Evolutionary conservation across 805 yeast species (phyloP), one percentile per base, ranked within the genome.

Genomic region (Ogataea ganodermae): DNA sequence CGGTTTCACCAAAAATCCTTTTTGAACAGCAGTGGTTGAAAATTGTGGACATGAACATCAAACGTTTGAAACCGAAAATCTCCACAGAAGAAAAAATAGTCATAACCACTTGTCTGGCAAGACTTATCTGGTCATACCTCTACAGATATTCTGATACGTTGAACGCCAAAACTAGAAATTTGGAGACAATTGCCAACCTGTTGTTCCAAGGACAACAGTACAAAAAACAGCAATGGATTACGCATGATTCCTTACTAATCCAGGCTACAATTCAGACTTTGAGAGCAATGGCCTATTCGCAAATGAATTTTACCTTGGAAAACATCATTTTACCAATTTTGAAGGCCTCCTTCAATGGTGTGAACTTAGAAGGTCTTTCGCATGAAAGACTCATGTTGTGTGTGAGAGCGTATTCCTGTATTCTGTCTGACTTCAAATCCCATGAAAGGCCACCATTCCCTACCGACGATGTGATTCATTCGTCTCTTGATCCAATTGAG

Each of bases 81-180:
- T 56, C 64, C 38, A 75, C 78, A 10, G 61, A 69, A 0, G 75
- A 73, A 42, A 80, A 84, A 56, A 73, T 79, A 0, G 78, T 79
- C 2, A 76, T 81, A 35, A 75, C 87, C 13, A 79, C 80, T 0
- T 83, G 91, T 46, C 68, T 85, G 3, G 76, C 96, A 0, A 70
- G 97, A 48, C 70, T 95, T 26, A 67, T 88, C 0, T 94, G 99
- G 99, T 96, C 91, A 0, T 94, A 87, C 61, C 69, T 90, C 20
- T 89, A 84, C 65, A 73, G 98, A 52, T 81, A 90, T 54, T 80
- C 96, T 0, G 99, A 95, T 56, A 86, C 97, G 0, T 69, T 92
- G 56, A 94, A 92, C 62, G 84, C 87, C 49, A 90, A 96, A 0
- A 82, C 91, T 2, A 84, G 90, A 58, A 84, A 84, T 46, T 72